These are phyloP conservation scores for Xanthoconium purpureum DNA, from an alignment of 768 basidiomycete species.

Conservation along the genomic window DNA sequence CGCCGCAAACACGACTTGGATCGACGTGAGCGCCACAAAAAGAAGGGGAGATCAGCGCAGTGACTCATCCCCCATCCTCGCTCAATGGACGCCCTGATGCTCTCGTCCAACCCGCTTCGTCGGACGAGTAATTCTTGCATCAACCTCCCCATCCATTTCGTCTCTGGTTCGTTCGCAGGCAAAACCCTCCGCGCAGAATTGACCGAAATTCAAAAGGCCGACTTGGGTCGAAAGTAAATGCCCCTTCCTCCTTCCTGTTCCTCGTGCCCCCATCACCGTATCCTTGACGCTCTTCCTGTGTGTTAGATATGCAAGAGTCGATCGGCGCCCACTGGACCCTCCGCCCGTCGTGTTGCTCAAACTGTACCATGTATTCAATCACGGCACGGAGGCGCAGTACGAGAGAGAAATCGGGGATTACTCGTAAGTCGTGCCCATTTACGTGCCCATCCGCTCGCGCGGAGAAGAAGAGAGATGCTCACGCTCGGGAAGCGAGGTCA, in stretches of 20 bases:
- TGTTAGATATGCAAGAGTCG: conserved; percentile 54
- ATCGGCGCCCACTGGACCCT: conserved; percentile 67
- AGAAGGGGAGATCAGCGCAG: conserved; percentile 5
- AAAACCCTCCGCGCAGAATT: conserved; percentile 52
- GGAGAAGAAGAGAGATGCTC: not conserved
- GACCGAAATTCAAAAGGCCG: conserved; percentile 62
- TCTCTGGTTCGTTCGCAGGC: conserved; percentile 59
- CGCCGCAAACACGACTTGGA: conserved; percentile 13
- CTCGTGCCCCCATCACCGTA: not conserved
- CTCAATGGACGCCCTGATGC: conserved; percentile 15
- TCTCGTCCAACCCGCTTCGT: conserved; percentile 17
- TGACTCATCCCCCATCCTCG: not conserved
- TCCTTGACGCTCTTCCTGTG: not conserved
- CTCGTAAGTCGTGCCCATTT: conserved; percentile 35
- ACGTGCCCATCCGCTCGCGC: not conserved
- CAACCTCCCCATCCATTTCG: conserved; percentile 49
- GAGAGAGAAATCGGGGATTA: conserved; percentile 51
- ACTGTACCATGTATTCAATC: conserved; percentile 44
- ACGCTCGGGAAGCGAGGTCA: conserved; percentile 47
- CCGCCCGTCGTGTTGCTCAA: conserved; percentile 57
- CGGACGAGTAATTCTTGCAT: conserved; percentile 29
- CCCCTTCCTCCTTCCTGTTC: conserved; percentile 8
- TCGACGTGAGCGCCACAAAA: conserved; percentile 4
- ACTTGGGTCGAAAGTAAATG: conserved; percentile 60
- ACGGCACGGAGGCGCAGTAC: conserved; percentile 36